Evolutionary conservation across 257 asterid species (phyloP), one percentile per base, ranked within the genome.

Genomic region (Scutellaria baicalensis): DNA sequence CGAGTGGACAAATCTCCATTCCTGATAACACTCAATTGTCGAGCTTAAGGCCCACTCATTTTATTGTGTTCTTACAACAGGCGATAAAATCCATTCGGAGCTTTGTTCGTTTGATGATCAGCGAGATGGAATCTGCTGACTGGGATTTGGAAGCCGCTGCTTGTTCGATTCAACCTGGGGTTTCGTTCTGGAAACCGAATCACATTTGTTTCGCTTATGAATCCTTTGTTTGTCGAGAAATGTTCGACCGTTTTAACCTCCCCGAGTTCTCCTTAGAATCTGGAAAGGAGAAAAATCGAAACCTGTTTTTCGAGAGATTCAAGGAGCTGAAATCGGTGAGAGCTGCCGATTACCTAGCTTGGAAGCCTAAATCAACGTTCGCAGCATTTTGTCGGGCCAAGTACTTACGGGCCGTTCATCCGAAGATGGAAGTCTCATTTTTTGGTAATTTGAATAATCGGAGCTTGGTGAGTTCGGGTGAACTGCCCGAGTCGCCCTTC

Each of bases 141-240:
- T 93, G 96, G 97, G 96, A 89, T 77, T 62, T 93, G 80, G 87
- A 80, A 36, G 78, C 79, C 31, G 96, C 90, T 0, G 99, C 89
- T 14, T 64, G 70, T n/a, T 77, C 89, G 2, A 81, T 93, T 11
- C 79, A 79, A 17, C 90, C 95, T 0, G 87, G 82, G 1, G 76
- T 81, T 44, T 50, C 81, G n/a, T 88, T 80, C 68, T 80, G 82
- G 86, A 76, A 81, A 59, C 39, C 71, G 14, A 85, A 61, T 67
- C 86, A 93, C 56, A 74, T 66, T 36, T 82, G 90, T 52, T 91
- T 72, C 40, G 95, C 92, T 0, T 86, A 91, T 40, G 97, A 91
- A 36, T 89, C 97, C 1, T 91, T 87, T 17, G 85, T 91, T 1
- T 84, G 89, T 68, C 68, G 79, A 23, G 88, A 81, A 64, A 93